Conservation (phyloP, 345 rosid genomes). For the Eucalyptus curtisii region DNA sequence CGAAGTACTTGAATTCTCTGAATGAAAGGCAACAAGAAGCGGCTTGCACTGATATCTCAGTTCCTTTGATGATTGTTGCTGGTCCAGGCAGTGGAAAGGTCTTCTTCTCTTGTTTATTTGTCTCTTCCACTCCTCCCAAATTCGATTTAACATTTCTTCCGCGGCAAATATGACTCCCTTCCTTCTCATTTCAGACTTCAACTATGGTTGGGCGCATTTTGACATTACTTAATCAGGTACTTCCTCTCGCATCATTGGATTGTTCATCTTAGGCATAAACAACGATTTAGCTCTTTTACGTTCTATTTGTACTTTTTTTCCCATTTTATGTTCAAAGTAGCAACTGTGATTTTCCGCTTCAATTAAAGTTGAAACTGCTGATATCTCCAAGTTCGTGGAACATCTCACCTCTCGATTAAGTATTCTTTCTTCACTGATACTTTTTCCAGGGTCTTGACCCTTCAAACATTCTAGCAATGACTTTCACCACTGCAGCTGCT, state of each 20-base stretch:
- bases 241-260: neutral
- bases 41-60: constrained; percentile 57
- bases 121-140: neutral
- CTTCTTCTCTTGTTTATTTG: neutral
- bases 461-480: constrained; percentile 90
- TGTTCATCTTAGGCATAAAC: neutral
- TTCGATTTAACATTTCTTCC: neutral
- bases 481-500: constrained; percentile 96
- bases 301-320: neutral
- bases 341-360: neutral
- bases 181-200: constrained; percentile 51
- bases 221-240: constrained; percentile 66
- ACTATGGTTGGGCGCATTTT: constrained; percentile 96
- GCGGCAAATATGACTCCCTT: constrained; percentile 1
- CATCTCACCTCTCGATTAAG: neutral
- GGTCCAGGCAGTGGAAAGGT: constrained; percentile 99
- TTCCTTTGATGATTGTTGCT: constrained; percentile 86
- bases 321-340: neutral
- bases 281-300: neutral
- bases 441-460: constrained; percentile 55
- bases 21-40: constrained; percentile 87
- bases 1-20: constrained; percentile 49
- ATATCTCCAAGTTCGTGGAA: neutral
- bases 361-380: neutral
- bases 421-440: neutral